Conservation (phyloP, 352 stramenopile species). For the Pythium dissotocum region DNA sequence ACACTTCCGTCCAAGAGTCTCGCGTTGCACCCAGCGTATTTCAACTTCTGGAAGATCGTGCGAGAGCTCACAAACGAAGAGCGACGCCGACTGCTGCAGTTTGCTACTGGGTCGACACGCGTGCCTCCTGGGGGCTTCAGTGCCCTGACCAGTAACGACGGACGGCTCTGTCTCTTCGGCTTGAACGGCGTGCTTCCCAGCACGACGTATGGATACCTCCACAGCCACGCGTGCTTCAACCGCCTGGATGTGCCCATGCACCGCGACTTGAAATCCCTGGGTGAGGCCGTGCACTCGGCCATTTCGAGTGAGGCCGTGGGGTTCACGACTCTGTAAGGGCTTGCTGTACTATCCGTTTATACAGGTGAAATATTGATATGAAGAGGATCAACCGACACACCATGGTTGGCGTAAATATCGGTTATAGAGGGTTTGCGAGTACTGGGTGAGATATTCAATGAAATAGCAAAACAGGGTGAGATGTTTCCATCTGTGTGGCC, state of each 20-base stretch:
- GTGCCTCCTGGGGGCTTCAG: slow-evolving; percentile 28
- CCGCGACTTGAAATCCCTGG: background rate
- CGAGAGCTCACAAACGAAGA: slow-evolving; percentile 43
- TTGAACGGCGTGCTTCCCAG: slow-evolving; percentile 20
- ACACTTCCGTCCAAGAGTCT: slow-evolving; percentile 39
- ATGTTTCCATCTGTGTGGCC: no score
- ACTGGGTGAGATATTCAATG: no score
- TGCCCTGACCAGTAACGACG: slow-evolving; percentile 28
- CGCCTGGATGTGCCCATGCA: slow-evolving; percentile 88
- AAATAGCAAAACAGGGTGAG: no score
- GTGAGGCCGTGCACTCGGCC: background rate
- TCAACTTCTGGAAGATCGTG: slow-evolving; percentile 48
- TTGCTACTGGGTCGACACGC: slow-evolving; percentile 27
- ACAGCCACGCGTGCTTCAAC: slow-evolving; percentile 51
- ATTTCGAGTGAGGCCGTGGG: background rate
- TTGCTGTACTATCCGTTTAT: no score
- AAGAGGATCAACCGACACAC: no score
- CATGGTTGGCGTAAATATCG: no score
- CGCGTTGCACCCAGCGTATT: slow-evolving; percentile 11
- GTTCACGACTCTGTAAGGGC: background rate
- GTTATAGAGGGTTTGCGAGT: no score
- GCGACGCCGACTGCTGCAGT: slow-evolving; percentile 41
- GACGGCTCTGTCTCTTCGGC: slow-evolving; percentile 33
- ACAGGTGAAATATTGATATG: no score
- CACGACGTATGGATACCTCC: slow-evolving; percentile 32